phyloP scores from a whole-genome alignment of 371 early-diverging fungal species.

The Apophysomyces trapeziformis region DNA sequence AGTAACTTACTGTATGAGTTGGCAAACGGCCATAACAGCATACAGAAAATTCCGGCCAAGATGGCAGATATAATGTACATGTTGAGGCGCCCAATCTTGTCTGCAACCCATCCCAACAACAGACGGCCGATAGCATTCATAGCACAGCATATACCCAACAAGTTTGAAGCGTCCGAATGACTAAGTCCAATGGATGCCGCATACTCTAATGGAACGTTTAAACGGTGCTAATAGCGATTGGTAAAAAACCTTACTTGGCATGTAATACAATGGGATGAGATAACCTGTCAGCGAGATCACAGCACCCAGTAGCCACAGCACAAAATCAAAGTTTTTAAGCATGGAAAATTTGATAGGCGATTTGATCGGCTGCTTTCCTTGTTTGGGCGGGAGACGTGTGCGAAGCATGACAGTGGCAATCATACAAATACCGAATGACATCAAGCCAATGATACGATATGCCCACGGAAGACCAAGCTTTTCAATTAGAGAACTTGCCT shows the following conservation, averaged over 20 bases:
- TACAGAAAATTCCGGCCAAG: slow-evolving; percentile 44
- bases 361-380: slow-evolving; percentile 20
- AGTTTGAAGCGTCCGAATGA: slow-evolving; percentile 25
- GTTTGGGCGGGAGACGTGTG: slow-evolving; percentile 34
- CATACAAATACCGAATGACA: slow-evolving; percentile 40
- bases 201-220: slow-evolving; percentile 27
- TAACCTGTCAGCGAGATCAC: slow-evolving; percentile 42
- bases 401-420: slow-evolving; percentile 33
- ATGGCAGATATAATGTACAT: slow-evolving; percentile 29
- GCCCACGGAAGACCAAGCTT: slow-evolving; percentile 43
- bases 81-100: slow-evolving; percentile 65
- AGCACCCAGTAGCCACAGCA: slow-evolving; percentile 36
- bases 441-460: slow-evolving; percentile 41
- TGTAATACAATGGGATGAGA: slow-evolving; percentile 36
- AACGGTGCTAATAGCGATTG: not conserved
- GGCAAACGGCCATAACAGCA: slow-evolving; percentile 63
- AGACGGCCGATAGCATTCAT: slow-evolving; percentile 69
- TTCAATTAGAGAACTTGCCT: slow-evolving; percentile 39
- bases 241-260: slow-evolving; percentile 34
- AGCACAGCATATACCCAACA: slow-evolving; percentile 37
- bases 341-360: slow-evolving; percentile 32
- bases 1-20: slow-evolving; percentile 45
- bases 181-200: slow-evolving; percentile 30
- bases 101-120: slow-evolving; percentile 63
- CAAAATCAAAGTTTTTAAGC: slow-evolving; percentile 32